A percentile compares a stretch with the other conserved stretches of the same genome.
phyloP scores from a whole-genome alignment of 139 green algal genomes.

The Ettlia oleoabundans region DNA sequence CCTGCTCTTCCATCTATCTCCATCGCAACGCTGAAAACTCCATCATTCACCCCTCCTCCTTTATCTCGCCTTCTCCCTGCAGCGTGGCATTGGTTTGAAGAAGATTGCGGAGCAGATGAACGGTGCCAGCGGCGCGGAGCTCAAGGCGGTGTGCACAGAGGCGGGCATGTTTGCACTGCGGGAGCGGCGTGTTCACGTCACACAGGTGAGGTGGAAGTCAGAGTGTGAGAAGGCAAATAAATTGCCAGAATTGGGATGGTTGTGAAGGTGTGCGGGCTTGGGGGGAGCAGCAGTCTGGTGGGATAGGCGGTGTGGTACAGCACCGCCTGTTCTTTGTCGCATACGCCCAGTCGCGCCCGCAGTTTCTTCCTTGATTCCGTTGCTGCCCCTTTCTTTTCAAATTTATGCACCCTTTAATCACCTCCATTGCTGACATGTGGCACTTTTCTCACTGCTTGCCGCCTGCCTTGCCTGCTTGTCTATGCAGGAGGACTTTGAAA shows the following conservation, averaged over 20 bases:
- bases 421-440: too few relatives aligned
- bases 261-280: too few relatives aligned
- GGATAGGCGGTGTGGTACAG: too few relatives aligned
- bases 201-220: slow-evolving; percentile 53
- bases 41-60: background rate
- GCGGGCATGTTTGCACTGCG: slow-evolving; percentile 99
- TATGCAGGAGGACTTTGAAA: slow-evolving; percentile 99
- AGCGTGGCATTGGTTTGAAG: slow-evolving; percentile 94
- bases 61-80: background rate
- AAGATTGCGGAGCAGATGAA: slow-evolving; percentile 95
- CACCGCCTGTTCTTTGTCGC: too few relatives aligned
- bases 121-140: slow-evolving; percentile 90
- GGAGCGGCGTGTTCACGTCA: slow-evolving; percentile 97
- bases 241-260: too few relatives aligned
- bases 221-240: background rate
- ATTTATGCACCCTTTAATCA: too few relatives aligned
- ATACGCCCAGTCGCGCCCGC: too few relatives aligned
- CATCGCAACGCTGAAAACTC: background rate
- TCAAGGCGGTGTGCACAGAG: slow-evolving; percentile 98
- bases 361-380: too few relatives aligned
- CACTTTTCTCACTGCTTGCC: background rate
- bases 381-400: too few relatives aligned
- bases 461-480: too few relatives aligned
- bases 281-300: too few relatives aligned
- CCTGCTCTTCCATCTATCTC: background rate